Conservation (phyloP, 176 grass and related monocot species). For the Melocanna baccifera region DNA sequence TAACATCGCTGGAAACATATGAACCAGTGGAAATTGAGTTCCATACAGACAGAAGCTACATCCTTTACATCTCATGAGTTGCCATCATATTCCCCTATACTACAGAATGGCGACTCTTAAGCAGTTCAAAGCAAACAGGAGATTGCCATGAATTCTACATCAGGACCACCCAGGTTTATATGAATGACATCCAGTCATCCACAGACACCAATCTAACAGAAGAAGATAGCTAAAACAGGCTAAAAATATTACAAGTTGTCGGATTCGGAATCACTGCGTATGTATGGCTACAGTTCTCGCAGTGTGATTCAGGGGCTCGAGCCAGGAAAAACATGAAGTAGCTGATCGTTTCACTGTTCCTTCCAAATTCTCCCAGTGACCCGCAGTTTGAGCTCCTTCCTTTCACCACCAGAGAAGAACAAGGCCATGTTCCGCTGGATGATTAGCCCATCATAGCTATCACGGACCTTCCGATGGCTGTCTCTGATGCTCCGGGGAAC, state of each 20-base stretch:
- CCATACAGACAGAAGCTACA: not conserved
- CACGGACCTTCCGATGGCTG: slow-evolving; percentile 76
- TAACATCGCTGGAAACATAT: not conserved
- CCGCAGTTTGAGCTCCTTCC: slow-evolving; percentile 85
- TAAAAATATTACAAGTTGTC: not conserved
- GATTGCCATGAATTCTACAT: slow-evolving; percentile 23
- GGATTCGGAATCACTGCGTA: not conserved
- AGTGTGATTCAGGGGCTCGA: not conserved
- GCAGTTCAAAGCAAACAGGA: slow-evolving; percentile 21
- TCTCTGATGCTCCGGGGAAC: slow-evolving; percentile 83
- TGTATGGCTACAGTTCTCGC: not conserved
- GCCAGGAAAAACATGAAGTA: not conserved
- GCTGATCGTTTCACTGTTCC: slow-evolving; percentile 46
- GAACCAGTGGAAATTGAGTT: not conserved
- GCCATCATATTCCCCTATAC: slow-evolving; percentile 27
- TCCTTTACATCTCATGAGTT: slow-evolving; percentile 25
- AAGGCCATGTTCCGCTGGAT: slow-evolving; percentile 93
- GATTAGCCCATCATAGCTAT: slow-evolving; percentile 87
- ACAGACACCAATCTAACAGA: slow-evolving; percentile 6
- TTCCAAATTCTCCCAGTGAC: slow-evolving; percentile 95
- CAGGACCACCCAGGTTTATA: not conserved
- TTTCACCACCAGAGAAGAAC: slow-evolving; percentile 82
- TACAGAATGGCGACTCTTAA: slow-evolving; percentile 19
- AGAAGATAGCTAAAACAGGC: not conserved
- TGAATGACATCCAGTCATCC: slow-evolving; percentile 4